Base-by-base conservation (phyloP, 2,329 filamentous ascomycete species). In the Tothia fuscella region DNA sequence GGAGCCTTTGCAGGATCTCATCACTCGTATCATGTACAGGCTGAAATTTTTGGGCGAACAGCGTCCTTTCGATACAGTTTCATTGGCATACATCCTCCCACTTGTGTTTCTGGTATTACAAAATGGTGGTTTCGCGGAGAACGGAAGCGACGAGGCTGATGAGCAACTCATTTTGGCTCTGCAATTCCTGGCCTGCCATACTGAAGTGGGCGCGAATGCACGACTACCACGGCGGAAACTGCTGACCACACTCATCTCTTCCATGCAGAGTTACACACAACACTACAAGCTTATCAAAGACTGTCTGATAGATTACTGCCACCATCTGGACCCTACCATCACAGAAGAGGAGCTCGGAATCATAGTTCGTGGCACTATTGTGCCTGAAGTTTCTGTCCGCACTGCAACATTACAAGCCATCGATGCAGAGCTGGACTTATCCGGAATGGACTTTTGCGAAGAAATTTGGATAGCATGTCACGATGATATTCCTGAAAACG, bases 261-360 rank as follows among this genome's bases (percentile, higher is more conserved):
- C 87, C 1, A 93, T 98, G 83, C 84, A 93, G 56, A 74, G 66
- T 46, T 94, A 93, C 58, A 81, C 78, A 33, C 87, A 93, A 55
- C 91, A 98, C 61, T 95, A 95, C 67, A 94, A 94, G 62, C 68
- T 88, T 44, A 78, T 95, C 62, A 94, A 89, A 59, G 91, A 98
- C 60, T 93, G 86, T 53, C 75, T 98, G 48, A 72, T 82, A 41
- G 86, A 96, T 57, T 73, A 93, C 49, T 85, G 84, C 53, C 79
- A 87, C 46, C 88, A 81, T 48, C 72, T 96, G 39, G 82, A 89
- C 3, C 78, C 82, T 2, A 94, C 86, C 52, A 87, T 95, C 49
- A 78, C 61, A 43, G 58, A 69, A 3, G 62, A 72, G 2, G 93
- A 98, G 62, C 79, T 91, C 43, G 63, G 68, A 9, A 75, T 84